Conservation (phyloP, 495 filamentous ascomycete genomes). For the Amniculicola lignicola region DNA sequence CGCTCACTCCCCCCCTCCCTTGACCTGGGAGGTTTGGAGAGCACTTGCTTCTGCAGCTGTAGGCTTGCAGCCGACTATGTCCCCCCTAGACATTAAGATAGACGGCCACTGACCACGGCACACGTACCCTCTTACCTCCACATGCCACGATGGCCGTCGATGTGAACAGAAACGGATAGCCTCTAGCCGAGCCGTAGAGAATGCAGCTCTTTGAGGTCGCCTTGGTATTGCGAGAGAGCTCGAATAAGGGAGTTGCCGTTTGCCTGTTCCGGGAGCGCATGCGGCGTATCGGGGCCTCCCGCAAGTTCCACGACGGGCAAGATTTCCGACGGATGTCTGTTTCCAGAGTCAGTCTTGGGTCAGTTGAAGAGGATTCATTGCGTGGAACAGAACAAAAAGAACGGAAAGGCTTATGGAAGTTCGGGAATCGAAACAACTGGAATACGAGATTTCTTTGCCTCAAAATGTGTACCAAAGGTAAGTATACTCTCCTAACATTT, state of each 20-base stretch:
- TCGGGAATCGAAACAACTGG: neutral
- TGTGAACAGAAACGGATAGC: neutral
- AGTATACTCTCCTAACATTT: neutral
- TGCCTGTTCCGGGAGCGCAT: neutral
- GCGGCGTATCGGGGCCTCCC: neutral
- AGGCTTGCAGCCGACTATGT: neutral
- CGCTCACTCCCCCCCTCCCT: neutral
- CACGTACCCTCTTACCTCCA: constrained; percentile 1
- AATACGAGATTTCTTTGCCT: neutral
- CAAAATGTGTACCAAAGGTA: neutral
- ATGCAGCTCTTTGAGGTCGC: neutral
- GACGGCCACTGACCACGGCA: neutral
- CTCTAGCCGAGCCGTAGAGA: neutral
- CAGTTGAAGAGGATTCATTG: too few relatives aligned
- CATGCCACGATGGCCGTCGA: neutral
- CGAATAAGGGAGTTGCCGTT: neutral
- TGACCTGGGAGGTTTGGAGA: neutral
- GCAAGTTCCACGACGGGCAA: too few relatives aligned
- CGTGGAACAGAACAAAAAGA: too few relatives aligned
- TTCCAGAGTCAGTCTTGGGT: too few relatives aligned
- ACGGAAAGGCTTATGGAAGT: neutral
- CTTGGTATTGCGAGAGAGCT: neutral
- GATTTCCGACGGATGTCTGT: too few relatives aligned
- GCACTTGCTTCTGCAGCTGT: neutral
- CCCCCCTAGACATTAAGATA: neutral